These are phyloP conservation scores for Ceratobasidium sp. DNA, from an alignment of 1,284 basidiomycete genomes.

Conservation along the genomic window DNA sequence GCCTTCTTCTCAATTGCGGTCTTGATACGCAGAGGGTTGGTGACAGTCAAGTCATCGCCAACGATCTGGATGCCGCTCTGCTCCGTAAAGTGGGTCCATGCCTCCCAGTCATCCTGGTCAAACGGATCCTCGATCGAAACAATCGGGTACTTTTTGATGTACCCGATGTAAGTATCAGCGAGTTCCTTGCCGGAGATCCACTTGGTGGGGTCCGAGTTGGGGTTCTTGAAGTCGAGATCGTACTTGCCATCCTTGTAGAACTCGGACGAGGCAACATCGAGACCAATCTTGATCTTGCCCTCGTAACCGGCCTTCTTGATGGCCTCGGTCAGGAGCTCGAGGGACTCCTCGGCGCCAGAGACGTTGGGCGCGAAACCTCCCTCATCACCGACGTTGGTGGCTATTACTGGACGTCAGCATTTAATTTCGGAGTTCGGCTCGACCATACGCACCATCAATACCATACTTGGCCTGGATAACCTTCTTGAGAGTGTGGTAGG, in stretches of 20 bases:
- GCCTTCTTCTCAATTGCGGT: conserved; percentile 99
- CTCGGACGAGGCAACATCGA: conserved; percentile 99
- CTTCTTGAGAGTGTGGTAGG: conserved; percentile 98
- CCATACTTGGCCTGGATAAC: conserved; percentile 99
- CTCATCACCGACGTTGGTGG: conserved; percentile 99
- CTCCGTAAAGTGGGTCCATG: conserved; percentile 92
- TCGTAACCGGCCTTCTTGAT: conserved; percentile 98
- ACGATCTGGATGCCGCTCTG: conserved; percentile 87
- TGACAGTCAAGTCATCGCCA: conserved; percentile 98
- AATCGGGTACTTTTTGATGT: conserved; percentile 93
- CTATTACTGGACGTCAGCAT: conserved; percentile 53
- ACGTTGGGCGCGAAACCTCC: conserved; percentile 99
- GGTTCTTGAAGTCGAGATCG: conserved; percentile 99
- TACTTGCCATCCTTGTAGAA: conserved; percentile 99
- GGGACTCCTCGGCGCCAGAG: conserved; percentile 94
- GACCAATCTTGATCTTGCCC: conserved; percentile 98
- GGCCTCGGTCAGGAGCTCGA: conserved; percentile 94
- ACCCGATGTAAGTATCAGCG: conserved; percentile 89
- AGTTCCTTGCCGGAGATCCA: conserved; percentile 95
- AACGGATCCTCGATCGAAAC: conserved; percentile 99
- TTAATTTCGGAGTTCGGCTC: neutral
- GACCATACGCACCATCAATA: conserved; percentile 79
- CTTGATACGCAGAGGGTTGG: conserved; percentile 98
- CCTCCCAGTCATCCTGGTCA: conserved; percentile 99
- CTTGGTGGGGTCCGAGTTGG: conserved; percentile 96